Conservation (phyloP, 805 yeast genomes). For the Kuraishia capsulata region DNA sequence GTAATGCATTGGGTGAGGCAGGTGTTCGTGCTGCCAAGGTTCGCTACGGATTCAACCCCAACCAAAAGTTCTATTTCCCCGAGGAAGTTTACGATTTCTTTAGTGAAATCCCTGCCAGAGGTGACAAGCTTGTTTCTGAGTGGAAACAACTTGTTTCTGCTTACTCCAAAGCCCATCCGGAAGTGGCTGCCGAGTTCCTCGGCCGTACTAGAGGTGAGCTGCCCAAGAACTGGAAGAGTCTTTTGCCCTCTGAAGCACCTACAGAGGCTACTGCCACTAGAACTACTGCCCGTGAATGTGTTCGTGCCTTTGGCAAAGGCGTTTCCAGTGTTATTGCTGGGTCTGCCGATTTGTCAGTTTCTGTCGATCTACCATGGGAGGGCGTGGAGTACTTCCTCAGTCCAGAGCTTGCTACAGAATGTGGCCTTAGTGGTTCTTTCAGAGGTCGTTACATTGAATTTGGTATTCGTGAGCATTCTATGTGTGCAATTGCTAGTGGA, state of each 20-base stretch:
- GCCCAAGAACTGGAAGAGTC: conserved; percentile 16
- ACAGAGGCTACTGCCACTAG: conserved; percentile 14
- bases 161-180: conserved; percentile 17
- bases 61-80: conserved; percentile 16
- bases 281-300: conserved; percentile 19
- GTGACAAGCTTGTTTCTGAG: conserved; percentile 12
- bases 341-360: conserved; percentile 25
- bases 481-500: conserved; percentile 24
- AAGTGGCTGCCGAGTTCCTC: conserved; percentile 16
- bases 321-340: conserved; percentile 24
- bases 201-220: conserved; percentile 18
- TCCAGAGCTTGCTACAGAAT: conserved; percentile 13
- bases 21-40: conserved; percentile 11
- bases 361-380: conserved; percentile 21
- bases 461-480: conserved; percentile 25
- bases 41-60: conserved; percentile 12
- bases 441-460: conserved; percentile 22
- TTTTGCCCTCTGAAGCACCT: conserved; percentile 13
- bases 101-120: conserved; percentile 12
- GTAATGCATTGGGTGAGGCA: conserved; percentile 22
- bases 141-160: conserved; percentile 16
- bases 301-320: conserved; percentile 15
- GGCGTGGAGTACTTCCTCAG: conserved; percentile 21
- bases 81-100: conserved; percentile 20
- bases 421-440: conserved; percentile 21